Conservation (phyloP, 2,329 filamentous ascomycete species). For the Aurifilum marmelostoma region DNA sequence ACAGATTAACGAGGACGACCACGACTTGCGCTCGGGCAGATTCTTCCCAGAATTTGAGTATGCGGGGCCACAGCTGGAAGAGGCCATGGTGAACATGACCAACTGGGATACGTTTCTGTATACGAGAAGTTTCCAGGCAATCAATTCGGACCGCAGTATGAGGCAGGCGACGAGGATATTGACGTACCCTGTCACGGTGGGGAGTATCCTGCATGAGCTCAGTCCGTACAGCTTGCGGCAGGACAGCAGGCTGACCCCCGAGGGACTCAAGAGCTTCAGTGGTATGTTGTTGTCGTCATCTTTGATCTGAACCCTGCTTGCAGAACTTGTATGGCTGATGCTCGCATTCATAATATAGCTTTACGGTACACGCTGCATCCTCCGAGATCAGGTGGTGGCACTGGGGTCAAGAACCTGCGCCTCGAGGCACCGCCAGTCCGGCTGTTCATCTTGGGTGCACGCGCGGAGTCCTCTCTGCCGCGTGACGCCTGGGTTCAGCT, state of each 20-base stretch:
- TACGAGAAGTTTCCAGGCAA: conserved; percentile 85
- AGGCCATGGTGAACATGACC: conserved; percentile 93
- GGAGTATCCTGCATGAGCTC: conserved; percentile 88
- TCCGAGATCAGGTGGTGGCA: conserved; percentile 74
- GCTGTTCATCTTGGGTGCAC: conserved; percentile 89
- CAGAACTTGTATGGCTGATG: conserved; percentile 10
- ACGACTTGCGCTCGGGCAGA: conserved; percentile 86
- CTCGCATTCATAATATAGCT: conserved; percentile 52
- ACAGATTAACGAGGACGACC: conserved; percentile 97
- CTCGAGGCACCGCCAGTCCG: conserved; percentile 86
- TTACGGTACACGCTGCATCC: conserved; percentile 93
- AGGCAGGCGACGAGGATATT: conserved; percentile 89
- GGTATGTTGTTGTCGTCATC: conserved; percentile 53
- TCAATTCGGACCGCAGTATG: conserved; percentile 89
- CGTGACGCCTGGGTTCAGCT: conserved; percentile 93
- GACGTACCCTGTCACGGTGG: conserved; percentile 92
- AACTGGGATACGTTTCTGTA: conserved; percentile 99
- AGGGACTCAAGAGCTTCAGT: conserved; percentile 91
- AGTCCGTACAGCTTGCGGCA: conserved; percentile 85
- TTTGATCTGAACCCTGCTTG: conserved; percentile 6
- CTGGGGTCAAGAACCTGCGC: conserved; percentile 76
- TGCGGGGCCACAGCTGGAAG: conserved; percentile 85
- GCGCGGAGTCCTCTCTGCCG: conserved; percentile 95
- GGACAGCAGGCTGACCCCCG: conserved; percentile 76
- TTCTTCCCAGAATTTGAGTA: conserved; percentile 95